A percentile compares a stretch with the other conserved stretches of the same genome.
phyloP scores from a whole-genome alignment of 2,329 filamentous ascomycete species.

The Sclerotiophoma versabilis region DNA sequence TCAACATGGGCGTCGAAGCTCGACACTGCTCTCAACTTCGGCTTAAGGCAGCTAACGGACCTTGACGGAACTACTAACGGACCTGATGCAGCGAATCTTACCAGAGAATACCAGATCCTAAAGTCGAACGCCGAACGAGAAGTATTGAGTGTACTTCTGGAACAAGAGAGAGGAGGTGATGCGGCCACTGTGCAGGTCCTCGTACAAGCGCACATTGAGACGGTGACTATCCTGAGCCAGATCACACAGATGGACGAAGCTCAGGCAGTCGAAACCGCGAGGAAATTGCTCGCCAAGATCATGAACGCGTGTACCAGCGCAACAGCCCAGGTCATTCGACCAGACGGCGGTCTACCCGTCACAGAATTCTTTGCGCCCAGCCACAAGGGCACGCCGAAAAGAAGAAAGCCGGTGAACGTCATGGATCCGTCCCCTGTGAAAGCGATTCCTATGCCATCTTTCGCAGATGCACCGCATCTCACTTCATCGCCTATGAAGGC shows the following conservation, averaged over 20 bases:
- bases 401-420: conserved; percentile 62
- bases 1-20: conserved; percentile 86
- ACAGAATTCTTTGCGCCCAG: conserved; percentile 73
- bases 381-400: conserved; percentile 78
- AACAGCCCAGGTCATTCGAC: conserved; percentile 85
- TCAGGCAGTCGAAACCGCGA: conserved; percentile 82
- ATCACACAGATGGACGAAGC: conserved; percentile 83
- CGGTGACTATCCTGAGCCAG: conserved; percentile 80
- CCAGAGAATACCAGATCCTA: conserved; percentile 83
- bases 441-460: conserved; percentile 39
- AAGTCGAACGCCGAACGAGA: conserved; percentile 85
- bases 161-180: conserved; percentile 84
- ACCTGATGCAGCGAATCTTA: conserved; percentile 74
- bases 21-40: conserved; percentile 86
- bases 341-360: conserved; percentile 73
- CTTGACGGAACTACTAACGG: conserved; percentile 70
- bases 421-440: conserved; percentile 58
- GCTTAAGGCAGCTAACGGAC: conserved; percentile 76
- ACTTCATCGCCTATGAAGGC: conserved; percentile 72
- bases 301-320: conserved; percentile 77
- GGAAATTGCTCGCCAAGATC: conserved; percentile 76
- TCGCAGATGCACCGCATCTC: conserved; percentile 48
- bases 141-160: conserved; percentile 75
- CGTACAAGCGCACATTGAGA: conserved; percentile 90
- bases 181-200: conserved; percentile 80